These are phyloP conservation scores for Didymella keratinophila DNA, from an alignment of 2,329 filamentous ascomycete genomes.

Conservation along the genomic window DNA sequence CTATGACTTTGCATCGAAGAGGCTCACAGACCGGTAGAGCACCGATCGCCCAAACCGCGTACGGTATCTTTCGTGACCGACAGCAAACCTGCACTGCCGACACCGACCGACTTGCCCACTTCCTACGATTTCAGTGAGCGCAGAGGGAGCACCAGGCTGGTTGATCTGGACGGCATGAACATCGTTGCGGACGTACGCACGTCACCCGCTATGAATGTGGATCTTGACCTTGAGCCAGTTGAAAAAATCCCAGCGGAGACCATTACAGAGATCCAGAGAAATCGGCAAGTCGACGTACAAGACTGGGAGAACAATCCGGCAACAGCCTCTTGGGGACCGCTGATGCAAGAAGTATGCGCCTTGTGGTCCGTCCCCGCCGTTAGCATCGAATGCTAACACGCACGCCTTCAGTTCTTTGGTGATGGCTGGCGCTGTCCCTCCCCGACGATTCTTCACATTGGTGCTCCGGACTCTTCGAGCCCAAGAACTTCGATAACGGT, in stretches of 20 bases:
- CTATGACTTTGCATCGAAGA: conserved; percentile 15
- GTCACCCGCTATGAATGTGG: conserved; percentile 17
- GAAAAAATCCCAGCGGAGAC: conserved; percentile 23
- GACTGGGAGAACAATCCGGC: conserved; percentile 30
- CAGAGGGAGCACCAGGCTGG: conserved; percentile 9
- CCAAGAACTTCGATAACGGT: conserved; percentile 12
- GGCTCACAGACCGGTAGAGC: conserved; percentile 40
- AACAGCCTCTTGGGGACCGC: conserved; percentile 39
- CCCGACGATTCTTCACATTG: conserved; percentile 42
- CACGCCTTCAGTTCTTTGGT: conserved; percentile 38
- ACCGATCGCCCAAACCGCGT: conserved; percentile 31
- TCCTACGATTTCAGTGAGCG: conserved; percentile 27
- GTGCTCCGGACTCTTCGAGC: conserved; percentile 22
- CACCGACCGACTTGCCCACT: conserved; percentile 19
- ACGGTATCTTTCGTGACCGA: conserved; percentile 27
- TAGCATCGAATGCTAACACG: conserved; percentile 7
- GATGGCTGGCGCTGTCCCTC: conserved; percentile 40
- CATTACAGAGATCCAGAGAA: conserved; percentile 18
- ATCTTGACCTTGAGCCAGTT: conserved; percentile 28
- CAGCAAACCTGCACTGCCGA: conserved; percentile 26
- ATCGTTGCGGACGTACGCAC: conserved; percentile 27
- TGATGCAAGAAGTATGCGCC: conserved; percentile 37
- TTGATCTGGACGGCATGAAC: conserved; percentile 48
- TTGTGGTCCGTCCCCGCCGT: not conserved
- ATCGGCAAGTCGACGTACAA: conserved; percentile 20